Base-by-base conservation (phyloP, 2,329 filamentous ascomycete species). In the Diplodia sapinea region DNA sequence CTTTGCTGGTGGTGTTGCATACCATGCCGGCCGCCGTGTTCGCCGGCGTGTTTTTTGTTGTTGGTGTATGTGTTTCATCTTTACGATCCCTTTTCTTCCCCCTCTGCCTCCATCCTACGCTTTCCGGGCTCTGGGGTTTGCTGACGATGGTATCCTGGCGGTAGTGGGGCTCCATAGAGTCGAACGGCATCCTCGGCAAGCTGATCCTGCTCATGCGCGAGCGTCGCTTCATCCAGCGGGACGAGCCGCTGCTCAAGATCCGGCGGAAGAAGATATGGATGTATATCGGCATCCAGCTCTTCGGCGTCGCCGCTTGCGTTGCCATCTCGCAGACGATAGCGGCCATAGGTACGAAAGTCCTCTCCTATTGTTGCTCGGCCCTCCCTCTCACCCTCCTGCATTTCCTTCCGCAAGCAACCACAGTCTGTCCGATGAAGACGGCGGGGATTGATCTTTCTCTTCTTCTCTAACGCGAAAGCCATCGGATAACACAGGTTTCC, bases 261-360 rank as follows among this genome's bases (percentile, higher is more conserved):
- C 76, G 74, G 0, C 79, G 78, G 29, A 75, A 74, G 13, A 82
- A 83, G 52, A 84, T 87, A 33, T 65, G 75, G 29, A 78, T 82
- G 13, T 87, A 82, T 72, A 79, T 86, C 11, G 77, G 75, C 23
- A 79, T 84, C 33, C 84, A 87, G 71, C 70, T 83, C 3, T 57
- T 83, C 9, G 82, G 80, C 2, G 83, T 87, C 15, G 79, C 80
- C 0, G 79, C 80, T 26, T 83, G 80, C 40, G 83, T 87, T 1
- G 85, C 83, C 1, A 83, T 87, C 56, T 85, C 84, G 0, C 84
- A 87, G 71, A 87, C 85, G 0, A 83, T 87, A 13, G 85, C 83
- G 0, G 85, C 85, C 0, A 85, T 87, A 36, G 83, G 62, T 65
- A n/a, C 36, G 15, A 17, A n/a, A 36, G 4, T 20, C 38, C 3